These are phyloP conservation scores for Pichia sp. DNA, from an alignment of 1,139 yeast species.

Conservation along the genomic window DNA sequence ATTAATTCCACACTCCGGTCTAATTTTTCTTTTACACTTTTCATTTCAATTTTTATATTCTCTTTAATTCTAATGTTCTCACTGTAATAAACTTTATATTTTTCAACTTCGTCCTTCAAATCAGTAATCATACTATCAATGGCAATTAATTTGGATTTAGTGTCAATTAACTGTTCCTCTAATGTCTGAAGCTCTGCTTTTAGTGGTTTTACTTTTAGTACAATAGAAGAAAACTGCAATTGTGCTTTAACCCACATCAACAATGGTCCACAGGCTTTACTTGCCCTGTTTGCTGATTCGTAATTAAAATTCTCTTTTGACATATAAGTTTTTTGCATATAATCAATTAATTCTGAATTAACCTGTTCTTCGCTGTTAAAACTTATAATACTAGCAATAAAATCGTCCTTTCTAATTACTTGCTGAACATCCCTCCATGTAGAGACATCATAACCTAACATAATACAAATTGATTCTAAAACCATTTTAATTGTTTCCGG, in stretches of 20 bases:
- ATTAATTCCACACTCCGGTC: constrained; percentile 57
- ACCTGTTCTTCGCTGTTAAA: constrained; percentile 62
- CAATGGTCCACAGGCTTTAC: constrained; percentile 94
- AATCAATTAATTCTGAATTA: constrained; percentile 43
- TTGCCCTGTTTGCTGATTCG: constrained; percentile 78
- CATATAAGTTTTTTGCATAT: constrained; percentile 57
- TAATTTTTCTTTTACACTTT: constrained; percentile 53
- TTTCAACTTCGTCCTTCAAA: constrained; percentile 61
- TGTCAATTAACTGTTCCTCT: constrained; percentile 55
- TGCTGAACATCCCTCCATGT: constrained; percentile 82
- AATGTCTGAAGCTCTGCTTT: constrained; percentile 56
- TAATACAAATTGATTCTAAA: constrained; percentile 79
- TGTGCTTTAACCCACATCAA: constrained; percentile 90
- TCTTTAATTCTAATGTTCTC: constrained; percentile 73
- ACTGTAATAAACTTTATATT: constrained; percentile 65
- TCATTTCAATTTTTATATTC: constrained; percentile 65
- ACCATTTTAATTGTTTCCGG: constrained; percentile 84
- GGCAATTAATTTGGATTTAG: constrained; percentile 64
- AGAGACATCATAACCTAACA: constrained; percentile 64
- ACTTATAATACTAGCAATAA: constrained; percentile 74
- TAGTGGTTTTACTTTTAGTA: constrained; percentile 71
- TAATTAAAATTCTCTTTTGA: constrained; percentile 59
- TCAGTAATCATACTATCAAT: constrained; percentile 79
- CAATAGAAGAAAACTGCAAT: constrained; percentile 58
- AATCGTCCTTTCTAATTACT: constrained; percentile 80